Conservation (phyloP, 495 filamentous ascomycete species). For the Neurospora sp. region DNA sequence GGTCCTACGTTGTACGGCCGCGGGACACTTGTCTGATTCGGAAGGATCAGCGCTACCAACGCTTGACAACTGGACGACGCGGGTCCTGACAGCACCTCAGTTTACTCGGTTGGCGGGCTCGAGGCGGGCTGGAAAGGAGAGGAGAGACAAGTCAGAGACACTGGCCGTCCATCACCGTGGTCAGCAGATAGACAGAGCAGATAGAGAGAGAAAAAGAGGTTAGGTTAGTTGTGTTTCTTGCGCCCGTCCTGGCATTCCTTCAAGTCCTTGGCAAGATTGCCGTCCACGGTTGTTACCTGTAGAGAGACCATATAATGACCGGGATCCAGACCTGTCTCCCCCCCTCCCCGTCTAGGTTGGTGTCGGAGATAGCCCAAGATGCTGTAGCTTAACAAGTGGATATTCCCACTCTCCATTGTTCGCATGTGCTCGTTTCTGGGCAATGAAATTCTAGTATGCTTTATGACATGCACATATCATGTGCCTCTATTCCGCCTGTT, state of each 20-base stretch:
- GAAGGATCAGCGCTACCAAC: not conserved
- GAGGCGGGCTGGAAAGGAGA: not conserved
- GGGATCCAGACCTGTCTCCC: not conserved
- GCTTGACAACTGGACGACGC: not conserved
- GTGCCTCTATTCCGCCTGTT: not conserved
- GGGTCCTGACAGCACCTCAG: not conserved
- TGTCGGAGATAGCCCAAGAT: not conserved
- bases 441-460: not conserved
- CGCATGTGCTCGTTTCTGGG: not conserved
- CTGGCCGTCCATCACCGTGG: not conserved
- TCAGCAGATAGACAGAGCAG: not conserved
- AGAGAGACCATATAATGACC: not conserved
- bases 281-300: not conserved
- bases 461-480: not conserved
- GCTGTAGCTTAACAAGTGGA: not conserved
- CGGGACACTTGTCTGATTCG: not conserved
- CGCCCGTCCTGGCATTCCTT: not conserved
- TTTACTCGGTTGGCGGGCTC: not conserved
- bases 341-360: not conserved
- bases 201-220: not conserved
- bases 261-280: not conserved
- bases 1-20: not conserved
- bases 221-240: not conserved
- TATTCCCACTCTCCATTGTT: not conserved
- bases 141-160: not conserved